Base-by-base conservation (phyloP, 805 yeast species). In the Schizosaccharomyces lindneri region DNA sequence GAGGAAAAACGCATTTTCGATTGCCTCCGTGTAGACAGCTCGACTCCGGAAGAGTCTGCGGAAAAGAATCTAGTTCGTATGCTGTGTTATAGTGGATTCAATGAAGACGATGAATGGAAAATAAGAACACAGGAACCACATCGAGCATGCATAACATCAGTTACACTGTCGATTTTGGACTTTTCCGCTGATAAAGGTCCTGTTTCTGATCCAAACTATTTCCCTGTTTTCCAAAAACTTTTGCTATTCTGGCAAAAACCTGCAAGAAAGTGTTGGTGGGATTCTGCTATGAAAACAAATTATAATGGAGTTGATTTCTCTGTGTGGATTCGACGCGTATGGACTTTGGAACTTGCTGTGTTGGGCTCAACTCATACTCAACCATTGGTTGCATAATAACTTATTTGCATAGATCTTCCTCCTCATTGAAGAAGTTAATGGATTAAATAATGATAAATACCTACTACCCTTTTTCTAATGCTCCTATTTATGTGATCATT, bases 261-360 rank as follows among this genome's bases (percentile, higher is more conserved):
- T 0, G 97, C 97, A 1, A 79, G 97, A 69, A 89, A 89, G 70
- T 89, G 97, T 73, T 89, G 97, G 97, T 89, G 97, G 97, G 81
- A 79, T 55, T 51, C 57, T 29, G n/a, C 31, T 24, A 6, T 29
- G 7, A 21, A 29, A 17, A 51, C 36, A 21, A 17, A 21, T 17
- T 21, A 9, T 17, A 24, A 27, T 1, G 57, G 57, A 29, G 15
- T 51, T 29, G 36, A 21, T 7, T 51, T 21, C 15, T 6, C 31
- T 7, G n/a, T 29, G 6, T 51, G 57, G 57, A 39, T 51, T 5
- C 11, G 57, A 24, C 31, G 57, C 4, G 57, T 51, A 13, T 51
- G 57, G 57, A 51, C 57, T 21, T 29, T 51, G 7, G 57, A 51
- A 17, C 57, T 51, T 51, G 31, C 57, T 24, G 57, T 51, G 15